These are phyloP conservation scores for Cladosporium sphaerospermum DNA, from an alignment of 2,329 filamentous ascomycete species.

Conservation along the genomic window DNA sequence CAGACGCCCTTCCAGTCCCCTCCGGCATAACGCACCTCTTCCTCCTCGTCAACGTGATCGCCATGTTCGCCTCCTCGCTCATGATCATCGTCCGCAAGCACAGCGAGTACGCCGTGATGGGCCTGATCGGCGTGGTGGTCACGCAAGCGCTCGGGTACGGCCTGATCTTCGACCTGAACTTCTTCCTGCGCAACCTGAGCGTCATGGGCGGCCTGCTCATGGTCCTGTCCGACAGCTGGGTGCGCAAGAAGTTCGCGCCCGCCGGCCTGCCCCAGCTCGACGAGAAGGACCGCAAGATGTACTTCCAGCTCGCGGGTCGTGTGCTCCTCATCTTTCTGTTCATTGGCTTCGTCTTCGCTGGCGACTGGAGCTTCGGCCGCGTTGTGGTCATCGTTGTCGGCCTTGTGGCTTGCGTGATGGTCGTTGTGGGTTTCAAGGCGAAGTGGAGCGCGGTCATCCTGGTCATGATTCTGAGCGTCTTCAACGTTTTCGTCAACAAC, in stretches of 20 bases:
- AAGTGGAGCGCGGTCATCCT: constrained; percentile 97
- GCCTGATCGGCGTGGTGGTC: constrained; percentile 84
- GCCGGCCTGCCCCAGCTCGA: constrained; percentile 89
- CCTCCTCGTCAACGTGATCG: constrained; percentile 81
- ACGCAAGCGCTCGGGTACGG: constrained; percentile 94
- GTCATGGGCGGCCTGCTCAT: constrained; percentile 96
- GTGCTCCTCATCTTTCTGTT: constrained; percentile 97
- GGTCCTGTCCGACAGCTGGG: constrained; percentile 97
- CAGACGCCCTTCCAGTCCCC: constrained; percentile 57
- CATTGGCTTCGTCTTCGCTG: constrained; percentile 90
- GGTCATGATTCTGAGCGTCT: constrained; percentile 89
- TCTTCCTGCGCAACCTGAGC: constrained; percentile 97
- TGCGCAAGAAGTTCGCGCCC: constrained; percentile 94
- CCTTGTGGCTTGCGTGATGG: constrained; percentile 91
- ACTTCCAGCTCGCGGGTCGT: constrained; percentile 95
- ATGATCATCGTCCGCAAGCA: constrained; percentile 89
- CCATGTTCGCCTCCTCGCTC: constrained; percentile 74
- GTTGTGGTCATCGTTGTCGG: constrained; percentile 79
- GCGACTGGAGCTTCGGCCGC: constrained; percentile 85
- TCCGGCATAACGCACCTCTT: constrained; percentile 85
- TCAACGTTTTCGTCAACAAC: constrained; percentile 98
- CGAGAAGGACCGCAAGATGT: constrained; percentile 99
- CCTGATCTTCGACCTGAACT: constrained; percentile 98
- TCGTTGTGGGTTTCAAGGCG: constrained; percentile 98
- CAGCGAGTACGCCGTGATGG: constrained; percentile 86